These are phyloP conservation scores for Planoprotostelium fungivorum DNA, from an alignment of 78 protist genomes.

Conservation along the genomic window DNA sequence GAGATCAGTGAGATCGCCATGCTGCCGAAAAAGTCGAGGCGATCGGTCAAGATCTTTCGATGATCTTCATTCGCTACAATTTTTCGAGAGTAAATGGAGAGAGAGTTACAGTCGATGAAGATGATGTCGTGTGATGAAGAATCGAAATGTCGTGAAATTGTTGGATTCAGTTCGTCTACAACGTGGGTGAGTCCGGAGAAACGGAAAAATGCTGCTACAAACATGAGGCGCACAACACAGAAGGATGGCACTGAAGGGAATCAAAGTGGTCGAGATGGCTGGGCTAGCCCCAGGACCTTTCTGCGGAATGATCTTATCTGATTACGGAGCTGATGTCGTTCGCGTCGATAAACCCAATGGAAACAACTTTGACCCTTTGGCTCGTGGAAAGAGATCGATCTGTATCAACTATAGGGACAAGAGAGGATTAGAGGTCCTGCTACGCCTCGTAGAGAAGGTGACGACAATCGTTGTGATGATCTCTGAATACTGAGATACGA, in stretches of 20 bases:
- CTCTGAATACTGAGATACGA: not conserved
- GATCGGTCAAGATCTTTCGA: too few relatives aligned
- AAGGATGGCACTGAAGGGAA: conserved; percentile 7
- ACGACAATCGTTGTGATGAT: not conserved
- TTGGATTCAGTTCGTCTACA: too few relatives aligned
- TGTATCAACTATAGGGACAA: conserved; percentile 31
- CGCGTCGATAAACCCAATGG: conserved; percentile 52
- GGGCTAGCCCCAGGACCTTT: conserved; percentile 45
- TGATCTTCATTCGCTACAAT: too few relatives aligned
- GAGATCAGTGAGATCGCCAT: too few relatives aligned
- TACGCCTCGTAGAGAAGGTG: not conserved
- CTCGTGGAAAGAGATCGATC: conserved; percentile 62
- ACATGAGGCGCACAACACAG: too few relatives aligned
- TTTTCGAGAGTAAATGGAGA: too few relatives aligned
- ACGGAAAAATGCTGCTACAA: too few relatives aligned
- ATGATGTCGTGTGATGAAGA: too few relatives aligned
- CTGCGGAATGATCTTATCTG: conserved; percentile 53
- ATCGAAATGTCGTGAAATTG: too few relatives aligned
- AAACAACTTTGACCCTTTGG: conserved; percentile 10
- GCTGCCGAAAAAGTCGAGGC: too few relatives aligned
- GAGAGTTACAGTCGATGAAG: too few relatives aligned
- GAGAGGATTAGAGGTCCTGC: conserved; percentile 12
- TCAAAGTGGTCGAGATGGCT: conserved; percentile 22
- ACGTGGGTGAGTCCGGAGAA: too few relatives aligned
- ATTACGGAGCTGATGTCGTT: conserved; percentile 76